Percentiles rank a stretch among this genome's conserved stretches.
Evolutionary conservation across 495 filamentous ascomycete genomes (phyloP).

Genomic region (Penicilliopsis zonata): DNA sequence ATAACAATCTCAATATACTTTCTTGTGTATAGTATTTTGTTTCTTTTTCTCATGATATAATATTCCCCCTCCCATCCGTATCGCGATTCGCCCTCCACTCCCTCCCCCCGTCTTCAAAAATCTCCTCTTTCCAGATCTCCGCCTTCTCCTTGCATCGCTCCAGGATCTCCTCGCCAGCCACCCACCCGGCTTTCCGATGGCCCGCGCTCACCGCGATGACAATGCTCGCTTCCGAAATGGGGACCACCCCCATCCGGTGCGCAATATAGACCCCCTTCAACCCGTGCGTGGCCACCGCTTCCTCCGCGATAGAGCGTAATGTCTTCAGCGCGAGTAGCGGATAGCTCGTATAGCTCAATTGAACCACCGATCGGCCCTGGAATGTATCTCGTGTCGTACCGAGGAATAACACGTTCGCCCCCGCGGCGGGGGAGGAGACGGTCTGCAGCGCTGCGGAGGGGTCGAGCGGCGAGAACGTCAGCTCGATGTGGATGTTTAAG

Average conservation of each 20-base stretch:
- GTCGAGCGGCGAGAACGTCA: conserved; percentile 53
- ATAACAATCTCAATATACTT: no score
- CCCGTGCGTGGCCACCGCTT: conserved; percentile 43
- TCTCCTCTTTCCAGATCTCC: conserved; percentile 95
- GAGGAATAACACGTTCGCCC: conserved; percentile 78
- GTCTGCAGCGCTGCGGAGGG: conserved; percentile 45
- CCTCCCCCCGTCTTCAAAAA: conserved; percentile 67
- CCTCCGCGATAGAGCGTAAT: conserved; percentile 53
- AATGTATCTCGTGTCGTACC: conserved; percentile 88
- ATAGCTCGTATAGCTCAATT: conserved; percentile 79
- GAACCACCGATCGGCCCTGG: conserved; percentile 55
- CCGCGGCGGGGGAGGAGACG: conserved; percentile 69
- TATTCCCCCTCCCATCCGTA: conserved; percentile 24
- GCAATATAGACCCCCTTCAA: conserved; percentile 64
- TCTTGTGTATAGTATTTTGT: no score
- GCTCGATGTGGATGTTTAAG: conserved; percentile 27
- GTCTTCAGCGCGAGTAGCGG: conserved; percentile 62
- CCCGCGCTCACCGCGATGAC: conserved; percentile 76
- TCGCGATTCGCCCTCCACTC: conserved; percentile 84
- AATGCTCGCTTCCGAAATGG: conserved; percentile 84
- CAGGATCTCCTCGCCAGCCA: conserved; percentile 77
- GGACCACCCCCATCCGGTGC: conserved; percentile 79
- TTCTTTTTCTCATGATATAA: conserved; percentile 3
- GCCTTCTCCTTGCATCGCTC: conserved; percentile 75
- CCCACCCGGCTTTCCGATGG: conserved; percentile 84